A percentile compares a stretch with the other conserved stretches of the same genome.
phyloP scores from a whole-genome alignment of 768 basidiomycete genomes.

The Crepidotus variabilis region DNA sequence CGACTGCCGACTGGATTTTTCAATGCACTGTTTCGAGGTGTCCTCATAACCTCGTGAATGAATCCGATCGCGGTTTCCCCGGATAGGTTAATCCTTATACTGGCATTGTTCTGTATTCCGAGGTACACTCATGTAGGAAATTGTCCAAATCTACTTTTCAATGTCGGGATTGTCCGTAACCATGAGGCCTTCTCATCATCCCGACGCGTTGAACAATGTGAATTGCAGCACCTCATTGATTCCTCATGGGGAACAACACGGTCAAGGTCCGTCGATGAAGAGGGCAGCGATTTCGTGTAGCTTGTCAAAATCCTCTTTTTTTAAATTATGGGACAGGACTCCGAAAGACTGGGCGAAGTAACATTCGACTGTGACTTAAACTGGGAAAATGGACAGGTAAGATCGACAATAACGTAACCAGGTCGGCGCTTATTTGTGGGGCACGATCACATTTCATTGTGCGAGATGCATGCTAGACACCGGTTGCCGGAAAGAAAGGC shows the following conservation, averaged over 20 bases:
- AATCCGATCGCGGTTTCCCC: background rate
- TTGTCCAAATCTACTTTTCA: background rate
- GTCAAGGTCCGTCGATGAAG: background rate
- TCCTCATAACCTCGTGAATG: background rate
- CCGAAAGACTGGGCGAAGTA: background rate
- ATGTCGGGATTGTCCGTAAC: conserved; percentile 2
- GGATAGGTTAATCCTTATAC: background rate
- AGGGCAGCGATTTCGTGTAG: background rate
- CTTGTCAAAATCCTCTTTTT: background rate
- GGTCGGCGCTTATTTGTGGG: background rate
- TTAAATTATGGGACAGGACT: background rate
- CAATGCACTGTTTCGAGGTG: background rate
- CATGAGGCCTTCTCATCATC: background rate
- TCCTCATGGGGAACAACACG: conserved; percentile 1
- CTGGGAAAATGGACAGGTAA: background rate
- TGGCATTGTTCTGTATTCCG: background rate
- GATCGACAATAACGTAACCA: background rate
- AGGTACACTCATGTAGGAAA: background rate
- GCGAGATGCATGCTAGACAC: background rate
- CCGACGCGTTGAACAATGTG: background rate
- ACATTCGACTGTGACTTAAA: background rate
- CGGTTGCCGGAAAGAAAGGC: background rate
- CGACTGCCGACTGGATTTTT: background rate
- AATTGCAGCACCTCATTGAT: conserved; percentile 1
- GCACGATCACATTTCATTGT: background rate